phyloP scores from a whole-genome alignment of 441 rosid species.

The Euphorbia neoarborescens region DNA sequence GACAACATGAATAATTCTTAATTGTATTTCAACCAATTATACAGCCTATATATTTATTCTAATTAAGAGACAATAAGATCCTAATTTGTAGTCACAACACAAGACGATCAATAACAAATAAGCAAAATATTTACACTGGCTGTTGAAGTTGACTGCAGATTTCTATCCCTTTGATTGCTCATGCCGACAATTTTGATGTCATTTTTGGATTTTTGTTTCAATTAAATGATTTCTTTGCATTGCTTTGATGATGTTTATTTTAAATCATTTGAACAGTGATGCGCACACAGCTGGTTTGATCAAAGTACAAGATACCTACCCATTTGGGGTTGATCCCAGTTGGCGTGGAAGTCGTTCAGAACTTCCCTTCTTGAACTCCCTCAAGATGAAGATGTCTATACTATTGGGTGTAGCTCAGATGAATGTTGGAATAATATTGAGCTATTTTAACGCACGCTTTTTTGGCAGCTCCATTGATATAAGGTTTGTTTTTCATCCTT shows the following conservation, averaged over 20 bases:
- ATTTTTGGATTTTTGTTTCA: slow-evolving; percentile 6
- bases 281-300: slow-evolving; percentile 60
- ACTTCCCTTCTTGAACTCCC: slow-evolving; percentile 84
- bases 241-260: slow-evolving; percentile 12
- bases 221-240: slow-evolving; percentile 11
- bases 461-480: slow-evolving; percentile 66
- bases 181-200: no score
- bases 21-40: no score
- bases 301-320: slow-evolving; percentile 73
- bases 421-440: slow-evolving; percentile 76
- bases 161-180: no score
- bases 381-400: slow-evolving; percentile 98
- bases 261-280: slow-evolving; percentile 48
- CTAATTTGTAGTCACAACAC: no score
- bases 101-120: no score
- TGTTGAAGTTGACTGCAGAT: no score
- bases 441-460: slow-evolving; percentile 87
- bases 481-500: slow-evolving; percentile 34
- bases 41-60: no score
- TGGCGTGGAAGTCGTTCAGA: slow-evolving; percentile 99
- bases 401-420: slow-evolving; percentile 82
- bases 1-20: no score
- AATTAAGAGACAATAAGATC: no score
- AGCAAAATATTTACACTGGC: no score
- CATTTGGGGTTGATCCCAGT: slow-evolving; percentile 97